phyloP scores from a whole-genome alignment of 495 filamentous ascomycete species.

The Pyrenula massariospora region DNA sequence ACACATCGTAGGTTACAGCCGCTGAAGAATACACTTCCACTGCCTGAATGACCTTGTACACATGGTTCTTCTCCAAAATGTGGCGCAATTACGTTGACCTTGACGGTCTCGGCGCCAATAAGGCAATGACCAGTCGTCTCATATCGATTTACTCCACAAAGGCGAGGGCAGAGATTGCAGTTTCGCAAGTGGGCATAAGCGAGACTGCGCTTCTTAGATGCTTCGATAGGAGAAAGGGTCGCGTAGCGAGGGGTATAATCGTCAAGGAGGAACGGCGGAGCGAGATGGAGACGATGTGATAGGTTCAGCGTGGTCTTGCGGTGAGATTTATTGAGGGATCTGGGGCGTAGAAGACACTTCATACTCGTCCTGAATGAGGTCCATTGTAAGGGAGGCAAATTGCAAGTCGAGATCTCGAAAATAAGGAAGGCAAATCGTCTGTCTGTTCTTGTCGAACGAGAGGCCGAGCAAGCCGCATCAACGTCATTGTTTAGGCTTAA shows the following conservation, averaged over 20 bases:
- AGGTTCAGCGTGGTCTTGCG: not conserved
- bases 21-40: constrained; percentile 64
- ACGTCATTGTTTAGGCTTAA: not conserved
- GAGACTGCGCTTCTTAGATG: constrained; percentile 49
- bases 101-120: constrained; percentile 56
- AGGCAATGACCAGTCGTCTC: constrained; percentile 62
- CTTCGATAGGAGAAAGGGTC: constrained; percentile 43
- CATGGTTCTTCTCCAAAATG: constrained; percentile 50
- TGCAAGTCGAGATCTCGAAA: too few relatives aligned
- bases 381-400: not conserved
- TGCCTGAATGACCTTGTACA: constrained; percentile 64
- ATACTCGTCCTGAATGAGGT: not conserved
- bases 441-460: too few relatives aligned
- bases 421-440: too few relatives aligned
- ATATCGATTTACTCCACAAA: constrained; percentile 63
- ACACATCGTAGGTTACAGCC: constrained; percentile 68
- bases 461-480: too few relatives aligned
- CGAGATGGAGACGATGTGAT: constrained; percentile 42
- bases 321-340: not conserved
- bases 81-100: constrained; percentile 68
- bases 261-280: constrained; percentile 65
- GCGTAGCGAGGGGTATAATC: constrained; percentile 59
- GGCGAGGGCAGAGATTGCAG: constrained; percentile 66
- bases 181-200: constrained; percentile 59
- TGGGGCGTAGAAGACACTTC: not conserved